Percentiles rank a stretch among this genome's conserved stretches.
These are phyloP conservation scores for Jackrogersella multiformis DNA, from an alignment of 495 filamentous ascomycete species.

Conservation along the genomic window DNA sequence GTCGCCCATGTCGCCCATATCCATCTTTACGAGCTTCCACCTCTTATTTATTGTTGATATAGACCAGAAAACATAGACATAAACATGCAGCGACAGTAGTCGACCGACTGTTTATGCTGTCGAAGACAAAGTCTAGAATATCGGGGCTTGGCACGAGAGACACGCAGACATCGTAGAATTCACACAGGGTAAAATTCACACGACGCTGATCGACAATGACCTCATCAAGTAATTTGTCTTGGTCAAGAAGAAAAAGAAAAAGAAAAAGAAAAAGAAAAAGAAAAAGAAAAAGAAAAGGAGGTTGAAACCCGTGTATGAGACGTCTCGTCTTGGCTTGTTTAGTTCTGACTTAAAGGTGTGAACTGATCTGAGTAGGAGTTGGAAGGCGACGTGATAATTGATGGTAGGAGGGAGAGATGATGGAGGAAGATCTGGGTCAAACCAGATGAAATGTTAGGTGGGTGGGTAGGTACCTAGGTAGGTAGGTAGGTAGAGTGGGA, in stretches of 20 bases:
- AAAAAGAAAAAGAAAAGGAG: no score
- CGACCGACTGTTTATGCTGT: neutral
- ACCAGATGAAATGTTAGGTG: neutral
- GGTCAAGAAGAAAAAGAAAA: neutral
- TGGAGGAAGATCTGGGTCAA: neutral
- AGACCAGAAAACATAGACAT: neutral
- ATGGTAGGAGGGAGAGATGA: neutral
- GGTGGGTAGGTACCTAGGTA: neutral
- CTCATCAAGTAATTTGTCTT: neutral
- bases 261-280: no score
- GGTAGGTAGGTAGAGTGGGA: neutral
- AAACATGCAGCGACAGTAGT: neutral
- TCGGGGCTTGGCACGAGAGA: neutral
- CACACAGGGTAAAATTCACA: neutral
- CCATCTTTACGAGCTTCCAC: constrained; percentile 34
- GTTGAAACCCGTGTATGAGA: no score
- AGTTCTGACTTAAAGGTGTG: neutral
- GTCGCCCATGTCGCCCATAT: constrained; percentile 50
- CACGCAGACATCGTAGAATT: constrained; percentile 15
- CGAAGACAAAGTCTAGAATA: constrained; percentile 4
- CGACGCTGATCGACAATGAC: neutral
- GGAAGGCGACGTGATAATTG: neutral
- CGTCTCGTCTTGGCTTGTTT: neutral
- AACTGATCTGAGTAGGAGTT: neutral
- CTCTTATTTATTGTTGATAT: neutral